Conservation (phyloP, 495 filamentous ascomycete genomes). For the Penicillium dipodomyicola region DNA sequence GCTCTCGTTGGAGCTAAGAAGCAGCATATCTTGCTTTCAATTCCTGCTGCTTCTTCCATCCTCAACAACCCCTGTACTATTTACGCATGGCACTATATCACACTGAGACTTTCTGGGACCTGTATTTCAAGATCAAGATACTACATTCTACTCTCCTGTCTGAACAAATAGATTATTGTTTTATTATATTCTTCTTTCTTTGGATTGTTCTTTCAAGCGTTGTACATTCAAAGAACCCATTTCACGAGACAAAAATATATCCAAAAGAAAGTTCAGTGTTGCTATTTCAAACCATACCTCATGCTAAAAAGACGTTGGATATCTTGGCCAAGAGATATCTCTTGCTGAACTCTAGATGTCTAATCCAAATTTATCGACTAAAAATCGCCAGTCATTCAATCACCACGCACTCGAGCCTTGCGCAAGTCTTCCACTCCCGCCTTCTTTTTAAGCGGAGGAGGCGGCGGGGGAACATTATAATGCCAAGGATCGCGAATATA, state of each 20-base stretch:
- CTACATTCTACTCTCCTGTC: conserved; percentile 33
- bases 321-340: too few species aligned
- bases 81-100: conserved; percentile 28
- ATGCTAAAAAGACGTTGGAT: too few species aligned
- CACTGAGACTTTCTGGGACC: conserved; percentile 19
- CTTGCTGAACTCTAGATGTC: not conserved
- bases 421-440: not conserved
- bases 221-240: too few species aligned
- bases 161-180: conserved; percentile 28
- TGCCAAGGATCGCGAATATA: not conserved
- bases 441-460: not conserved
- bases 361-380: not conserved
- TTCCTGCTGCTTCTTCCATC: conserved; percentile 8
- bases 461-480: not conserved
- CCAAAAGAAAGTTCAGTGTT: too few species aligned
- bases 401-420: not conserved
- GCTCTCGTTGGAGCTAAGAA: conserved; percentile 9
- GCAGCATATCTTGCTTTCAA: conserved; percentile 7
- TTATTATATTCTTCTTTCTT: not conserved
- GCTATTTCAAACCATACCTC: too few species aligned
- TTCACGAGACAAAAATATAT: too few species aligned
- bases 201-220: not conserved
- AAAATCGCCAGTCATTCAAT: not conserved
- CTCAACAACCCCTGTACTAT: conserved; percentile 21
- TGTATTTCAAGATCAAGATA: conserved; percentile 32